Base-by-base conservation (phyloP, 2,329 filamentous ascomycete genomes). In the Exserohilum turcica region DNA sequence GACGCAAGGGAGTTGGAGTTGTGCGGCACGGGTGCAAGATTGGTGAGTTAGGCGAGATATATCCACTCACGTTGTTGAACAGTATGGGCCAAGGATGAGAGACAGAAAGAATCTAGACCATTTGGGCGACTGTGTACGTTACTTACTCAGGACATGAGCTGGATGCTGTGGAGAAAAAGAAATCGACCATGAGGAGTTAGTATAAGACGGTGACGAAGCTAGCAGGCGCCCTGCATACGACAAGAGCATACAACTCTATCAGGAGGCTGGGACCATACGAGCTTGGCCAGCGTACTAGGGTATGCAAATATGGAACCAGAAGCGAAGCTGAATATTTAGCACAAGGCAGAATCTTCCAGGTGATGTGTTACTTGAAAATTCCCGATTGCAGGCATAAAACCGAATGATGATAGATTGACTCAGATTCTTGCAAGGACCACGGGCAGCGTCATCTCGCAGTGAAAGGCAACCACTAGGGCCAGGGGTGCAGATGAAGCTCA, bases 111-210 rank as follows among this genome's bases (percentile, higher is more conserved):
- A 29, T 18, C 5, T 19, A 46, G 21, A 35, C 29, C n/a, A 35
- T 32, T 46, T 16, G 40, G 31, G 13, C n/a, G n/a, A n/a, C n/a
- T n/a, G 36, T 15, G 35, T 51, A 37, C 68, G 66, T 50, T 64
- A 72, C 71, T 72, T 59, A 54, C 48, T 54, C 52, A 59, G 64
- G 68, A 61, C 58, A 68, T 60, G 57, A 60, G 54, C 57, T 64
- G 61, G 53, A 54, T 56, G 60, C 58, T 64, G 59, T 59, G 35
- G 51, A 51, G 56, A 36, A 44, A 54, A 47, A 56, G 53, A 43
- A 52, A 27, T 27, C 46, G 53, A 61, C 56, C 62, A 64, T 58
- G 60, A 50, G 49, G 59, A 28, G 58, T 61, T 62, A 61, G 60
- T 71, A 72, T 71, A 70, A 62, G 54, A 56, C 49, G 52, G 58